Base-by-base conservation (phyloP, 305 asterid genomes). In the Striga hermonthica region DNA sequence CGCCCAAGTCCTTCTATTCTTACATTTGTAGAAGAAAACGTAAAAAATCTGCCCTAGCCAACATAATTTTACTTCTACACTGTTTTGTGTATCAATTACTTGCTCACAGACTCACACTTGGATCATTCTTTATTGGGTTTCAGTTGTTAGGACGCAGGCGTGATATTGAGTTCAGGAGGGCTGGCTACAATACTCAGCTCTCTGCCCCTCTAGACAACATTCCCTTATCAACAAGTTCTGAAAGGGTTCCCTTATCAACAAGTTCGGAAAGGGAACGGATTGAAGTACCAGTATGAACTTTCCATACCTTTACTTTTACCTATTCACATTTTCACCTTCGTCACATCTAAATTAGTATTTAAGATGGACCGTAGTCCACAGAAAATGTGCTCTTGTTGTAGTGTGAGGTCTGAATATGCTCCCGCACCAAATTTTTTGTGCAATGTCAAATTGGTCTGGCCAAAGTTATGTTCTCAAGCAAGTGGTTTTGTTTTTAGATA, bases 81-180 rank as follows among this genome's bases (percentile, higher is more conserved):
- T 15, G 45, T 65, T 65, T 50, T 60, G 4, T 55, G 60, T 72
- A 36, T 65, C 52, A 66, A 72, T 9, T 55, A 22, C 63, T 57
- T 68, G 36, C 48, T 38, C 55, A 8, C 45, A 60, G 12, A 36
- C 48, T 35, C 55, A 8, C 45, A 60, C 11, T 67, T 41, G 67
- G 62, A 56, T 71, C 44, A 47, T 65, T 41, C 56, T 39, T 60
- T 4, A 9, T 64, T 62, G 41, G 72, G 67, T 57, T 72, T 58
- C 87, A 93, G 99, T 85, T 94, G 70, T 67, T 94, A 75, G 99
- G 99, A 61, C 96, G 96, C 55, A 82, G 99, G 58, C 89, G 99
- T 52, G 96, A 94, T 28, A 84, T 88, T 72, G 93, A 78, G 50
- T 75, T 90, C 41, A 82, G 82, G 81, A 84, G 91, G 85, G 95